Percentiles rank a stretch among this genome's conserved stretches.
Conservation (phyloP, 1,139 yeast genomes). For the Hyphopichia wangnamkhiaoensis region DNA sequence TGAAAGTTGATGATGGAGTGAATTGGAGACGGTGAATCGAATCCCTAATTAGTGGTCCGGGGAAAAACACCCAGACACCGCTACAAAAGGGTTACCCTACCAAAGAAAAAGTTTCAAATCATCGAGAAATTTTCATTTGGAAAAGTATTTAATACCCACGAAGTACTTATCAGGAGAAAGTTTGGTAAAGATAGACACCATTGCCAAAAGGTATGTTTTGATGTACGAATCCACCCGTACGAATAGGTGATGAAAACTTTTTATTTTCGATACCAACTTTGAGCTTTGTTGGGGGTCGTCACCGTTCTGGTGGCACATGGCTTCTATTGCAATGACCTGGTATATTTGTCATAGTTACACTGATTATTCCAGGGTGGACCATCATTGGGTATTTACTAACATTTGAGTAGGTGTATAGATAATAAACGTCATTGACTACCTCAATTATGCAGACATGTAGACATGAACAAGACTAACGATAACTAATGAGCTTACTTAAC, state of each 20-base stretch:
- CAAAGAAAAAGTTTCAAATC: background rate
- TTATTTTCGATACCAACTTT: slow-evolving; percentile 34
- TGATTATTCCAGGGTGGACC: too few relatives aligned
- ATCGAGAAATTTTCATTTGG: background rate
- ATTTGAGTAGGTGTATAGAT: background rate
- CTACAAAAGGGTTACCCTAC: background rate
- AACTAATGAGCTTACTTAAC: too few relatives aligned
- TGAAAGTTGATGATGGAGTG: too few relatives aligned
- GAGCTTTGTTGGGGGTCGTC: slow-evolving; percentile 39
- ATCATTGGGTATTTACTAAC: too few relatives aligned
- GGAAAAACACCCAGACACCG: background rate
- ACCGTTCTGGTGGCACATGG: slow-evolving; percentile 45
- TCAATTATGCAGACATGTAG: too few relatives aligned
- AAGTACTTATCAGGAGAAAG: too few relatives aligned
- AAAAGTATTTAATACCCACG: background rate
- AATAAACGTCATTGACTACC: too few relatives aligned
- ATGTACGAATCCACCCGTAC: too few relatives aligned
- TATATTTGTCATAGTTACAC: slow-evolving; percentile 56
- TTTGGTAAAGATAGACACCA: too few relatives aligned
- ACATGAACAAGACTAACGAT: too few relatives aligned
- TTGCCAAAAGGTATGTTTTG: slow-evolving; percentile 1
- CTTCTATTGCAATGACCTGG: slow-evolving; percentile 49
- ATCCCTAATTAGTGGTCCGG: too few relatives aligned
- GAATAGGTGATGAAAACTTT: slow-evolving; percentile 29
- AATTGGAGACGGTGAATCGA: too few relatives aligned